Conservation (phyloP, 441 rosid species). For the Croton laevigatus region DNA sequence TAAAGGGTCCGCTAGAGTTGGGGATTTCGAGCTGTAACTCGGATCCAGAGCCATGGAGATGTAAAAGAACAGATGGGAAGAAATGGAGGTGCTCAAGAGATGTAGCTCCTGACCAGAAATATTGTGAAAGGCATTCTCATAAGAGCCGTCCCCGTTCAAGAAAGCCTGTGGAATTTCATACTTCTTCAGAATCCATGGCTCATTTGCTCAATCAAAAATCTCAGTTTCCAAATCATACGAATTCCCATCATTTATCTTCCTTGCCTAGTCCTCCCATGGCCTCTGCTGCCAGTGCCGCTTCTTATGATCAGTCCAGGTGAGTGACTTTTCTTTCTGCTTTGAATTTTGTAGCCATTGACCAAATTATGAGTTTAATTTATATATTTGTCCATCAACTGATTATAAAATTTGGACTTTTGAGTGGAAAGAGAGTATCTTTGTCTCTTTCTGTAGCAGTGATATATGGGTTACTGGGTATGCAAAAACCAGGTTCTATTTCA, state of each 20-base stretch:
- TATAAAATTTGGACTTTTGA: background rate
- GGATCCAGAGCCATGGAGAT: constrained; percentile 65
- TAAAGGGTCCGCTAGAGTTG: constrained; percentile 22
- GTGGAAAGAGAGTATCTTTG: constrained; percentile 10
- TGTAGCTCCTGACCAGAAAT: constrained; percentile 63
- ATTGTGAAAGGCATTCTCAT: constrained; percentile 74
- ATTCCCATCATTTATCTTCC: constrained; percentile 28
- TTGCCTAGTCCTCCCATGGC: constrained; percentile 24
- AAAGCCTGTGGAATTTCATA: constrained; percentile 50
- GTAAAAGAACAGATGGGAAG: constrained; percentile 74
- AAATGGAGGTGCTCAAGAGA: constrained; percentile 79
- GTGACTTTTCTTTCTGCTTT: background rate
- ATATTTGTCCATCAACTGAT: constrained; percentile 5
- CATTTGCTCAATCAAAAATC: constrained; percentile 28
- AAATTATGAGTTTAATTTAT: background rate
- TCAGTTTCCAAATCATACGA: constrained; percentile 31
- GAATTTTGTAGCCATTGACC: background rate
- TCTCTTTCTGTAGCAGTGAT: too few species aligned
- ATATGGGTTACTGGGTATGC: too few species aligned
- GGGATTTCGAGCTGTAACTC: constrained; percentile 21
- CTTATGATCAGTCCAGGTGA: constrained; percentile 58
- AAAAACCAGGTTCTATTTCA: too few species aligned
- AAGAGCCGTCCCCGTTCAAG: constrained; percentile 83
- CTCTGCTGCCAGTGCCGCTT: constrained; percentile 28
- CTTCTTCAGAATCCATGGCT: constrained; percentile 17